Evolutionary conservation across 2,329 filamentous ascomycete genomes (phyloP).

Genomic region (Coleophoma eucalyptorum): DNA sequence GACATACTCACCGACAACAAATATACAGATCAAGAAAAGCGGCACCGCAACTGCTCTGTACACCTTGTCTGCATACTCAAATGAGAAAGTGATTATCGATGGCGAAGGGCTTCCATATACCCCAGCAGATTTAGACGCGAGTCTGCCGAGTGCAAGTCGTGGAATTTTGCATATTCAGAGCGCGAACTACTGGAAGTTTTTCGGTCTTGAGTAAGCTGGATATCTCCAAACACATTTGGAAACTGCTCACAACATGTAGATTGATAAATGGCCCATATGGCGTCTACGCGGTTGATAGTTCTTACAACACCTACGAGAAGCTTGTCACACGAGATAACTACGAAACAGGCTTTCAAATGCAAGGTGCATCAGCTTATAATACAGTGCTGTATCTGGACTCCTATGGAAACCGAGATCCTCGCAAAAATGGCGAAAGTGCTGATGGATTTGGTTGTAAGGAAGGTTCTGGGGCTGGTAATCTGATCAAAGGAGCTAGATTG

Average conservation of each 20-base stretch:
- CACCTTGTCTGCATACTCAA: slow-evolving; percentile 36
- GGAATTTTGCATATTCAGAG: slow-evolving; percentile 43
- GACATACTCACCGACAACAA: slow-evolving; percentile 40
- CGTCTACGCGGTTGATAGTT: slow-evolving; percentile 29
- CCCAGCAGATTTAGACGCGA: slow-evolving; percentile 35
- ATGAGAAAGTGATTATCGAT: slow-evolving; percentile 41
- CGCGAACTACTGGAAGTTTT: slow-evolving; percentile 42
- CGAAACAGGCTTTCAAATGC: slow-evolving; percentile 33
- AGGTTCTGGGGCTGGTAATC: slow-evolving; percentile 40
- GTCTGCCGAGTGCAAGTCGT: slow-evolving; percentile 35
- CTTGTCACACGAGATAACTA: slow-evolving; percentile 35
- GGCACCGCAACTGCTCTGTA: slow-evolving; percentile 36
- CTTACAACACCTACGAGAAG: slow-evolving; percentile 31
- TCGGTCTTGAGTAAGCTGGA: slow-evolving; percentile 26
- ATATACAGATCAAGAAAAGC: slow-evolving; percentile 42
- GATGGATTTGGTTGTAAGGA: slow-evolving; percentile 46
- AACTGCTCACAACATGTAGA: neutral
- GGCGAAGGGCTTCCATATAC: slow-evolving; percentile 37
- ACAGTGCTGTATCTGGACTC: slow-evolving; percentile 39
- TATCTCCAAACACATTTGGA: neutral
- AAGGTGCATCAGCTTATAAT: slow-evolving; percentile 32
- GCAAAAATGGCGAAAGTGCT: slow-evolving; percentile 48
- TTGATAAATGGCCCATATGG: slow-evolving; percentile 34
- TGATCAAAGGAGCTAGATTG: slow-evolving; percentile 38
- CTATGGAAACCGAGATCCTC: slow-evolving; percentile 40